These are phyloP conservation scores for Stagonosporopsis cucurbitacearum DNA, from an alignment of 2,329 filamentous ascomycete species.

Conservation along the genomic window DNA sequence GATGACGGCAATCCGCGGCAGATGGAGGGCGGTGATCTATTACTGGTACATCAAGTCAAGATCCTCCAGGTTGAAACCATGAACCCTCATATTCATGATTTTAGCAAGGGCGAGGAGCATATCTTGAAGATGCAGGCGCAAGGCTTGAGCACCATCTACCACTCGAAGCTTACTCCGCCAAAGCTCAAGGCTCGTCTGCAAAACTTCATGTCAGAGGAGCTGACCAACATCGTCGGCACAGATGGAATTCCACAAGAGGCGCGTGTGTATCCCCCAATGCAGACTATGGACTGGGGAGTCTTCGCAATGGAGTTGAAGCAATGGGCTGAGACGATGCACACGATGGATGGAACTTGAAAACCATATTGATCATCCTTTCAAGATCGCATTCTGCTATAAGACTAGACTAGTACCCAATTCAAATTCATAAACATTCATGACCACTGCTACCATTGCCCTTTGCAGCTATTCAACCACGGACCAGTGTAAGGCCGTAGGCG, in stretches of 20 bases:
- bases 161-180: conserved; percentile 3
- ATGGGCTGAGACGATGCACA: neutral
- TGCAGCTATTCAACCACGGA: conserved; percentile 26
- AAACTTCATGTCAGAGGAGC: neutral
- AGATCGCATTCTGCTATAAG: neutral
- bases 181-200: neutral
- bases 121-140: conserved; percentile 22
- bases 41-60: neutral
- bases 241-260: neutral
- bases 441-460: conserved; percentile 7
- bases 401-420: neutral
- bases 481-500: conserved; percentile 44
- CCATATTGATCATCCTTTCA: neutral
- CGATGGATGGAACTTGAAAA: neutral
- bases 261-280: neutral
- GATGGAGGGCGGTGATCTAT: neutral
- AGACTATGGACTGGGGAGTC: neutral
- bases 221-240: neutral
- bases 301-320: neutral
- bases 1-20: neutral
- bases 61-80: conserved; percentile 25
- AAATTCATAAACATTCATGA: neutral
- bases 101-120: conserved; percentile 18
- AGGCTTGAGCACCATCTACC: conserved; percentile 24
- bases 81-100: conserved; percentile 25